Evolutionary conservation across 495 filamentous ascomycete species (phyloP), one percentile per base, ranked within the genome.

Genomic region (Massariosphaeria phaeospora): DNA sequence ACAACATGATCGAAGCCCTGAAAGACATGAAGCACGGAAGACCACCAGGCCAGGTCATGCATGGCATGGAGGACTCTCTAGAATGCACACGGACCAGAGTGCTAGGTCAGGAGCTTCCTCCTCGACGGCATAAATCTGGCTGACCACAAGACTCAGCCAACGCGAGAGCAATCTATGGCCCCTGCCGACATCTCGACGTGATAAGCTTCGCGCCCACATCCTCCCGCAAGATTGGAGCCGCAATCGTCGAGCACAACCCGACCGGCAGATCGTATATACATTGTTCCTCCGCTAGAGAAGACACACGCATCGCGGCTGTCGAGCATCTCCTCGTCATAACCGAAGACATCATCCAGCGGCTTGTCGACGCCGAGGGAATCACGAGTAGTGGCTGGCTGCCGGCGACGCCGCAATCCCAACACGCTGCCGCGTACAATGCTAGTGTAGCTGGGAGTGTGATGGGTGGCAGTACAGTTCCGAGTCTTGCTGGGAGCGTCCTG

Each of bases 241-340:
- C 53, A 34, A 58, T 62, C 30, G 59, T 62, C 21, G 59, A 62
- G 43, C 59, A 62, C 34, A 41, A 48, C 17, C 41, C 52, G 5
- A 36, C 42, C 35, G 59, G 59, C 15, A 34, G 54, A 6, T 52
- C 59, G 20, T 62, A 57, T 54, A 57, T 62, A 30, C 59, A 62
- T 43, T 62, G 59, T 31, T 26, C 29, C 5, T 57, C 53, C 31
- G 59, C 59, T 1, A 48, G 44, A 15, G 59, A 62, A 38, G 48
- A 41, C 24, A 42, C 59, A 3, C 47, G 59, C 5, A 26, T 54
- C 6, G 59, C 48, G 0, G 59, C 59, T 8, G 26, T 54, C 34
- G 59, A 62, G 42, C 59, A 62, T 30, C 44, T 62, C 11, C 54
- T 62, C 31, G 53, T 62, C 33, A 62, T 62, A 39, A 62, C 54